Evolutionary conservation across 345 rosid species (phyloP).

Genomic region (Corchorus capsularis): DNA sequence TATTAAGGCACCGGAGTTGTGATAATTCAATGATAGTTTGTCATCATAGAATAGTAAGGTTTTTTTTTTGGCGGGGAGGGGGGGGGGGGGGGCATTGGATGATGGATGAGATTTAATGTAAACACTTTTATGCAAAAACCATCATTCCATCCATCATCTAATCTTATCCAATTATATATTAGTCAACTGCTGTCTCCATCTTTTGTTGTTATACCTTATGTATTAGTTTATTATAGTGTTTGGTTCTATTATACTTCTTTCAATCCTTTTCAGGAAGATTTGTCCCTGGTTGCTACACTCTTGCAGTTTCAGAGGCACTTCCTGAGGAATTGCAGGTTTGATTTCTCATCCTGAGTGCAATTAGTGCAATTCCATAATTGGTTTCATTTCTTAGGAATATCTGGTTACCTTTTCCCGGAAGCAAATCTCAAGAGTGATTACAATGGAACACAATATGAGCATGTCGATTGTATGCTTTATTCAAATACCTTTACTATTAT

Average conservation of each 20-base stretch:
- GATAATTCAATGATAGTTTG: background rate
- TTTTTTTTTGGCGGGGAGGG: too few relatives aligned
- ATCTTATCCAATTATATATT: too few relatives aligned
- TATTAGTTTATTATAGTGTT: background rate
- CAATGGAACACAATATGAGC: background rate
- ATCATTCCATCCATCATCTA: too few relatives aligned
- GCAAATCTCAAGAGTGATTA: background rate
- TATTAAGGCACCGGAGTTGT: background rate
- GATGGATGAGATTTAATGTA: too few relatives aligned
- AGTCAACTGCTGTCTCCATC: too few relatives aligned
- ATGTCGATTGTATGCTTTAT: background rate
- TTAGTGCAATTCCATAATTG: background rate
- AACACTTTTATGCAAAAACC: too few relatives aligned
- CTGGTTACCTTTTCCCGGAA: background rate
- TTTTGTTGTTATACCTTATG: background rate
- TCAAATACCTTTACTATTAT: background rate
- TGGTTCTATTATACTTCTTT: background rate
- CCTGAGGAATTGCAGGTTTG: constrained; percentile 71
- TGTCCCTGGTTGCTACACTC: constrained; percentile 72
- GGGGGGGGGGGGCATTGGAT: too few relatives aligned
- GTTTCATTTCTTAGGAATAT: background rate
- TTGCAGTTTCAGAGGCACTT: constrained; percentile 69
- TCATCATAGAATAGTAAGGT: background rate
- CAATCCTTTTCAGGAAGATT: constrained; percentile 51
- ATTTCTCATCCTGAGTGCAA: constrained; percentile 9